A percentile compares a stretch with the other conserved stretches of the same genome.
These are phyloP conservation scores for Xylaria sp. DNA, from an alignment of 2,329 filamentous ascomycete species.

Conservation along the genomic window DNA sequence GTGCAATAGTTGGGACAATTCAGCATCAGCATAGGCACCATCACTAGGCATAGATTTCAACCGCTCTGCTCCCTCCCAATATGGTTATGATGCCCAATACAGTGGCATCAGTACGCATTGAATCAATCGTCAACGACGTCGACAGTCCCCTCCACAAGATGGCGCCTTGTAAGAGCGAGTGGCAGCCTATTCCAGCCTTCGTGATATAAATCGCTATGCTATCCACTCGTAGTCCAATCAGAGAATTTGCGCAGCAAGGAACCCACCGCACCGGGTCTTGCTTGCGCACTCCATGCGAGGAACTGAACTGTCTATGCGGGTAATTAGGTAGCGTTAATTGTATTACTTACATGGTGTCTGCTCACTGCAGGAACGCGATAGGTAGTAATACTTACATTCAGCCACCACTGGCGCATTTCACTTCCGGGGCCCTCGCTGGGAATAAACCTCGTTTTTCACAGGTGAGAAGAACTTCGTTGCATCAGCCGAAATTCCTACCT, in stretches of 20 bases:
- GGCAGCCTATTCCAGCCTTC: background rate
- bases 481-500: constrained; percentile 6
- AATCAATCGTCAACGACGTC: background rate
- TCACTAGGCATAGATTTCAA: background rate
- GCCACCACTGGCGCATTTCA: background rate
- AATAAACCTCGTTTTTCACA: background rate
- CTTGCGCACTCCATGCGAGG: constrained; percentile 9
- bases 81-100: background rate
- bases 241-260: background rate
- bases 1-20: constrained; percentile 1
- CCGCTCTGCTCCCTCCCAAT: background rate
- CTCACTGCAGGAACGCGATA: constrained; percentile 28
- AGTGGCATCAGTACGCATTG: background rate
- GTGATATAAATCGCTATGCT: background rate
- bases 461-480: background rate
- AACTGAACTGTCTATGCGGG: background rate
- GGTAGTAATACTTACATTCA: background rate
- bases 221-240: background rate
- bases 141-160: background rate
- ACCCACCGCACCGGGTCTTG: background rate
- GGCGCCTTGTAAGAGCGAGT: background rate
- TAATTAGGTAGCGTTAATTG: constrained; percentile 4
- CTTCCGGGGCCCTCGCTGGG: background rate
- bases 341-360: constrained; percentile 17
- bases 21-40: background rate